Evolutionary conservation across 306 rosid species (phyloP).

Genomic region (Calophaca sinica): DNA sequence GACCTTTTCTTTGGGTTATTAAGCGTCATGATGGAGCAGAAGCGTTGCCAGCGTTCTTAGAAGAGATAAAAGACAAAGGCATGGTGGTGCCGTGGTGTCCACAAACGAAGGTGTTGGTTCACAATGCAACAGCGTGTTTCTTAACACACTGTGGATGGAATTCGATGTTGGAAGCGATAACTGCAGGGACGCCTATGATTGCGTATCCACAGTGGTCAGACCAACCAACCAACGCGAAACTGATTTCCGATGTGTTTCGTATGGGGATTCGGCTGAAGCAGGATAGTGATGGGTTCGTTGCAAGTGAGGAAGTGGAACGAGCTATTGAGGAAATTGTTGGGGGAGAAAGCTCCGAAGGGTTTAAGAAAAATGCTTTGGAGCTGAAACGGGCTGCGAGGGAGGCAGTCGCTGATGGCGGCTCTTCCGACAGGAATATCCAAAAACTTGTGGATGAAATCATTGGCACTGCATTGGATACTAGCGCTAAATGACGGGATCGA

Average conservation of each 20-base stretch:
- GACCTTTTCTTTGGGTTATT: conserved; percentile 56
- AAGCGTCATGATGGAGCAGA: conserved; percentile 29
- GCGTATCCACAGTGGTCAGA: conserved; percentile 62
- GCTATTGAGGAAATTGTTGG: conserved; percentile 45
- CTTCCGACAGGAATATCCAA: conserved; percentile 57
- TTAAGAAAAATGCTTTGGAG: conserved; percentile 41
- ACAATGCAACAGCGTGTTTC: conserved; percentile 57
- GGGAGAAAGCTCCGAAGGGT: conserved; percentile 37
- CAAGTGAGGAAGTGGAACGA: conserved; percentile 48
- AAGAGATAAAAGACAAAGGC: conserved; percentile 55
- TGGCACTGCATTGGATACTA: not conserved
- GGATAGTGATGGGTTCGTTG: conserved; percentile 48
- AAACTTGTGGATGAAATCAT: conserved; percentile 52
- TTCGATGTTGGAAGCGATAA: conserved; percentile 53
- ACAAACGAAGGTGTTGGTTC: conserved; percentile 54
- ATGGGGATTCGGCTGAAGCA: conserved; percentile 48
- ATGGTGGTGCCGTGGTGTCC: conserved; percentile 61
- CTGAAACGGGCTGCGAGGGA: conserved; percentile 51
- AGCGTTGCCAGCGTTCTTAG: conserved; percentile 36
- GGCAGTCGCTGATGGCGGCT: conserved; percentile 52
- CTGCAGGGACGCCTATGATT: conserved; percentile 57
- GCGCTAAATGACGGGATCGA: not conserved
- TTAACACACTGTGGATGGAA: conserved; percentile 70
- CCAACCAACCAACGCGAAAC: conserved; percentile 66
- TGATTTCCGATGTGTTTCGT: conserved; percentile 50